Conservation (phyloP, 2,329 filamentous ascomycete genomes). For the Rasamsonia emersonii region DNA sequence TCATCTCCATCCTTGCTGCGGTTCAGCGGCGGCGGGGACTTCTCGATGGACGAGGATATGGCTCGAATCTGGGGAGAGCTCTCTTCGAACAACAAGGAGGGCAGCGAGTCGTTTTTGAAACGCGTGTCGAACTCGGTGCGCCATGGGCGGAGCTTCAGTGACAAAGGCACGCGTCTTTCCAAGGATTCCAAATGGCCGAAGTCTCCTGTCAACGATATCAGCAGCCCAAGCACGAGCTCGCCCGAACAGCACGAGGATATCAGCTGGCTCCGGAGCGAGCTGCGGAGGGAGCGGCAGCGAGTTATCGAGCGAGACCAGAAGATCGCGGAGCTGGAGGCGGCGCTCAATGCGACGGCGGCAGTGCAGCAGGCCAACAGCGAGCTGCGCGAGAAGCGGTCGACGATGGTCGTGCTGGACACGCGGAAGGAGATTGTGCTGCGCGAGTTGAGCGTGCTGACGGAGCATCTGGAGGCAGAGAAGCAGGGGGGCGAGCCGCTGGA, state of each 20-base stretch:
- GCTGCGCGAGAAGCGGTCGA: conserved; percentile 85
- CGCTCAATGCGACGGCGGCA: conserved; percentile 50
- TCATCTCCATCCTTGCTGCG: conserved; percentile 60
- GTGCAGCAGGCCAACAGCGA: conserved; percentile 77
- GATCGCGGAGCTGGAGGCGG: conserved; percentile 65
- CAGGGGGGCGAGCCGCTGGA: conserved; percentile 73
- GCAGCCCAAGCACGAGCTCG: conserved; percentile 60
- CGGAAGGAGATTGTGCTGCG: conserved; percentile 93
- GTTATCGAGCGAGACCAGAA: conserved; percentile 79
- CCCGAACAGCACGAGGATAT: conserved; percentile 53
- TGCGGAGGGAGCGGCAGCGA: conserved; percentile 74
- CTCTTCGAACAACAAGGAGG: conserved; percentile 17
- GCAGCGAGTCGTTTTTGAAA: conserved; percentile 66
- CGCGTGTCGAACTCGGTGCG: conserved; percentile 89
- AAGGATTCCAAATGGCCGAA: conserved; percentile 62
- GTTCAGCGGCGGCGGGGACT: conserved; percentile 72
- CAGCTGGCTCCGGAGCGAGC: conserved; percentile 57
- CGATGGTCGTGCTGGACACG: conserved; percentile 86
- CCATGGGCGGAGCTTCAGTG: conserved; percentile 82
- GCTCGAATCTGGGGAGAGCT: conserved; percentile 78
- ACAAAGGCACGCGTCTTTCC: conserved; percentile 49
- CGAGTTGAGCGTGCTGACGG: conserved; percentile 80
- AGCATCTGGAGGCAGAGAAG: conserved; percentile 80
- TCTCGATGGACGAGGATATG: conserved; percentile 94
- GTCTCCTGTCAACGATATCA: conserved; percentile 56